Conservation (phyloP, 805 yeast genomes). For the Lachancea kluyveri region DNA sequence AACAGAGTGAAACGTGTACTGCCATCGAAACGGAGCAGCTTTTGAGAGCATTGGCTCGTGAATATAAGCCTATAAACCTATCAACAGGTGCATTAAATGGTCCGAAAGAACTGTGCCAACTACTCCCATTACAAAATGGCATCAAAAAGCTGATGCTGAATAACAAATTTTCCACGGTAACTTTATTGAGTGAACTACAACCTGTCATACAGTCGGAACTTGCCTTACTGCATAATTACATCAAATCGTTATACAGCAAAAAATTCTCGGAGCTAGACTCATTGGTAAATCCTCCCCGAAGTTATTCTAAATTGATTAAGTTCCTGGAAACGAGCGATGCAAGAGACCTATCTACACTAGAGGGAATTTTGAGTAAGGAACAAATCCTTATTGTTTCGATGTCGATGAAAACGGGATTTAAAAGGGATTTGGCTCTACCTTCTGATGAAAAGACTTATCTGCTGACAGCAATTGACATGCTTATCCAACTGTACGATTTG, state of each 20-base stretch:
- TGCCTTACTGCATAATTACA: conserved; percentile 38
- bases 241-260: conserved; percentile 47
- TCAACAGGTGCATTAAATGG: neutral
- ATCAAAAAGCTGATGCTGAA: too few species aligned
- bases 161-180: too few species aligned
- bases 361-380: conserved; percentile 47
- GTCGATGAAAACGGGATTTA: conserved; percentile 52
- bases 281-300: conserved; percentile 53
- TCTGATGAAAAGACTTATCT: conserved; percentile 35
- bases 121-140: conserved; percentile 4
- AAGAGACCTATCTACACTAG: conserved; percentile 33
- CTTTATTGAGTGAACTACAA: conserved; percentile 48
- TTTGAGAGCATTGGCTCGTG: too few species aligned
- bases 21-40: too few species aligned
- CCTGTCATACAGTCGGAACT: conserved; percentile 53
- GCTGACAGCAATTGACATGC: conserved; percentile 33
- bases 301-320: conserved; percentile 49
- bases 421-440: conserved; percentile 24
- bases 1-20: too few species aligned
- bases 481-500: conserved; percentile 40
- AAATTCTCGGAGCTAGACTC: conserved; percentile 69
- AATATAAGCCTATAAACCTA: too few species aligned
- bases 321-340: conserved; percentile 43
- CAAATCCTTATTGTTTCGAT: conserved; percentile 67
- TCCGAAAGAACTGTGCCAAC: conserved; percentile 8